Evolutionary conservation across 2,329 filamentous ascomycete species (phyloP).

Genomic region (Exophiala calicioides): DNA sequence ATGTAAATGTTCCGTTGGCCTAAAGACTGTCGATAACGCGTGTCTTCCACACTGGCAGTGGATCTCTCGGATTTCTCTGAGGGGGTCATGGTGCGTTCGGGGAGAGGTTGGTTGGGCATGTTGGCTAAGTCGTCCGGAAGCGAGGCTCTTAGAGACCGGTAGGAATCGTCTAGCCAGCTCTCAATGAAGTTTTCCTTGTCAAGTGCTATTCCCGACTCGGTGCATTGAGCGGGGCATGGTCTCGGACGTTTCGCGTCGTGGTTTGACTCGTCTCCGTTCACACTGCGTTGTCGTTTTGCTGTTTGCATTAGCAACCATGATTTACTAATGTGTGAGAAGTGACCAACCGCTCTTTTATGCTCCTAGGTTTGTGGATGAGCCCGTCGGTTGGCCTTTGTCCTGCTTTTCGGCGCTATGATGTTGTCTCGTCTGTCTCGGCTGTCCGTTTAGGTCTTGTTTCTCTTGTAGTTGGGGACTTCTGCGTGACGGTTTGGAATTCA

Average conservation of each 20-base stretch:
- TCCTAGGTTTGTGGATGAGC: background rate
- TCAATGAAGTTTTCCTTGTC: slow-evolving; percentile 17
- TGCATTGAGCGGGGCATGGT: background rate
- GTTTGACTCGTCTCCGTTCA: slow-evolving; percentile 10
- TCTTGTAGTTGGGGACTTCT: slow-evolving; percentile 9
- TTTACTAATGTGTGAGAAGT: background rate
- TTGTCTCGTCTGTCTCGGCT: slow-evolving; percentile 7
- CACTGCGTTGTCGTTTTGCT: slow-evolving; percentile 9
- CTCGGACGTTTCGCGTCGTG: slow-evolving; percentile 10
- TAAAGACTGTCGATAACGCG: slow-evolving; percentile 14
- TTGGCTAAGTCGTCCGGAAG: slow-evolving; percentile 1
- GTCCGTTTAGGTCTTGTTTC: slow-evolving; percentile 11
- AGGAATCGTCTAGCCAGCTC: slow-evolving; percentile 14
- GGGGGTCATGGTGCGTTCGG: slow-evolving; percentile 2
- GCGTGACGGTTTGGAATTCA: slow-evolving; percentile 1
- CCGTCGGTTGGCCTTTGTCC: slow-evolving; percentile 6
- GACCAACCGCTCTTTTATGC: slow-evolving; percentile 13
- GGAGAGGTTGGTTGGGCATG: slow-evolving; percentile 4
- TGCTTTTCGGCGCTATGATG: slow-evolving; percentile 1
- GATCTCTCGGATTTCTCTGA: slow-evolving; percentile 16
- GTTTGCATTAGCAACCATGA: slow-evolving; percentile 2
- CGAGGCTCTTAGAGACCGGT: slow-evolving; percentile 7
- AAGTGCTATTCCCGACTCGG: slow-evolving; percentile 3
- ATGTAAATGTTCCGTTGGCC: slow-evolving; percentile 11
- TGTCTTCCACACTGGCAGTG: slow-evolving; percentile 9